Percentiles rank a stretch among this genome's conserved stretches.
phyloP scores from a whole-genome alignment of 441 rosid species.

The Corymbia calophylla region DNA sequence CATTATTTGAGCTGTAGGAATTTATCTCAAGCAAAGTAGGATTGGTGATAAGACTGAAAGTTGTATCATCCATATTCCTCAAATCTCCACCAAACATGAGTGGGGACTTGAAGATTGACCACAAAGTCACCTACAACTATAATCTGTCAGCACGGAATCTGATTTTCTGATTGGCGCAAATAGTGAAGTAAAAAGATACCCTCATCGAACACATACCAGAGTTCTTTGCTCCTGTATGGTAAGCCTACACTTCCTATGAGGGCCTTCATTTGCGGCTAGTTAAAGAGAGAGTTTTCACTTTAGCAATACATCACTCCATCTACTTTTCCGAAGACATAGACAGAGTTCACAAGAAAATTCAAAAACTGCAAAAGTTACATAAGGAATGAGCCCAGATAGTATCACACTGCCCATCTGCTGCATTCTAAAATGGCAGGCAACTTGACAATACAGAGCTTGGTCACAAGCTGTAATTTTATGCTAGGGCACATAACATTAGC shows the following conservation, averaged over 20 bases:
- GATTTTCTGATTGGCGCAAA: not conserved
- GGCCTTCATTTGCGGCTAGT: conserved; percentile 71
- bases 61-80: conserved; percentile 52
- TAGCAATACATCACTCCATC: not conserved
- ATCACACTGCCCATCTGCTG: not conserved
- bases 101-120: conserved; percentile 93
- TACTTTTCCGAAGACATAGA: not conserved
- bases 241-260: conserved; percentile 67
- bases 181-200: not conserved
- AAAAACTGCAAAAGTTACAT: conserved; percentile 6
- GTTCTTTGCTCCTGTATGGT: conserved; percentile 63
- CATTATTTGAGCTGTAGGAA: conserved; percentile 60
- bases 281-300: not conserved
- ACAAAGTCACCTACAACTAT: conserved; percentile 69
- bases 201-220: conserved; percentile 35
- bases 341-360: not conserved
- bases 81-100: conserved; percentile 96
- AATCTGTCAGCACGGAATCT: not conserved
- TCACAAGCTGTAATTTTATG: too few species aligned
- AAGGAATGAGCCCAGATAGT: not conserved
- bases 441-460: not conserved
- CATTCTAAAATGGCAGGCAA: not conserved
- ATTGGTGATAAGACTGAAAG: conserved; percentile 64
- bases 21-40: conserved; percentile 72
- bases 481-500: not conserved